Conservation (phyloP, 352 stramenopile genomes). For the Phytophthora sp. region DNA sequence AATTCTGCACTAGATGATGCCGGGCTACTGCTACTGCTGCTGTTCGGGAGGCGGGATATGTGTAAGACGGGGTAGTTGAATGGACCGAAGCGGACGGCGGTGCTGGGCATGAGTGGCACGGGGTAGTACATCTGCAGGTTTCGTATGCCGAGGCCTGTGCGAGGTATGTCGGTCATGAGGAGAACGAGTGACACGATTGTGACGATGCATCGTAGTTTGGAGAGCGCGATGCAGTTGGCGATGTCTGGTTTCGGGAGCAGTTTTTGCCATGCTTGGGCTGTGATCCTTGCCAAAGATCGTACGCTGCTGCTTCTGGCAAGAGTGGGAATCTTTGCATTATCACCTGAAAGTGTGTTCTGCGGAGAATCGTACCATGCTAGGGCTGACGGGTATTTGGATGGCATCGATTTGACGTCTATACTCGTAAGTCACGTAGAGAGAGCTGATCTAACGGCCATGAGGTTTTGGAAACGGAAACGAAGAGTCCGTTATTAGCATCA, state of each 20-base stretch:
- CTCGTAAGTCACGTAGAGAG: too few relatives aligned
- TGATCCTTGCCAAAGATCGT: background rate
- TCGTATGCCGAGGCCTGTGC: constrained; percentile 43
- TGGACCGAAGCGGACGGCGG: constrained; percentile 44
- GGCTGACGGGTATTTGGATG: too few relatives aligned
- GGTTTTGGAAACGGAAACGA: too few relatives aligned
- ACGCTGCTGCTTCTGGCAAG: background rate
- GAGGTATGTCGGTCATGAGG: constrained; percentile 56
- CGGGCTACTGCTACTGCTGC: background rate
- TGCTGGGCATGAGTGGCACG: constrained; percentile 25
- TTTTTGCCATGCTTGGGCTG: constrained; percentile 8
- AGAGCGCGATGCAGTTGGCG: constrained; percentile 28
- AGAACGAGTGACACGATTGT: constrained; percentile 45
- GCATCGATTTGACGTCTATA: too few relatives aligned
- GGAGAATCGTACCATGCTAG: too few relatives aligned
- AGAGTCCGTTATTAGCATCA: too few relatives aligned
- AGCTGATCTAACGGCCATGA: too few relatives aligned
- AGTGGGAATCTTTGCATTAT: background rate
- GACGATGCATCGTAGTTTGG: constrained; percentile 36
- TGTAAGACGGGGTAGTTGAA: constrained; percentile 54
- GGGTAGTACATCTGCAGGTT: constrained; percentile 34
- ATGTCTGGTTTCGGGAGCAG: constrained; percentile 34
- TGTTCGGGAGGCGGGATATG: constrained; percentile 11
- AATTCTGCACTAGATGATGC: constrained; percentile 1
- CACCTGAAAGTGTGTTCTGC: too few relatives aligned